Base-by-base conservation (phyloP, 306 rosid genomes). In the Casuarina equisetifolia region DNA sequence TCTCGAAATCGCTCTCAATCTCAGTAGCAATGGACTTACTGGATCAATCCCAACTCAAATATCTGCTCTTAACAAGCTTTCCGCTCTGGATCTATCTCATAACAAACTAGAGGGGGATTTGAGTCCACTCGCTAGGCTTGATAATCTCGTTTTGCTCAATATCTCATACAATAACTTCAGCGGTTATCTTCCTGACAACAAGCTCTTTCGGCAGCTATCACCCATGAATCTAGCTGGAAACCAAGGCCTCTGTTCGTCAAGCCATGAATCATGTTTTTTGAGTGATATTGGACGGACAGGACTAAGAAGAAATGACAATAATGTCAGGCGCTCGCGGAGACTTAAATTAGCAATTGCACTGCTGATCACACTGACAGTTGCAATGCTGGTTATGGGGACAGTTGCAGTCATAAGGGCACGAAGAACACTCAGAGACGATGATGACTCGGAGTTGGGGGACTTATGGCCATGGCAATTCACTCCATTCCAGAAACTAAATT, bases 381-480 rank as follows among this genome's bases (percentile, higher is more conserved):
- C 88, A 72, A 89, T 94, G 95, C 80, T 82, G 17, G 75, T 85
- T 76, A 86, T 89, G 95, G 98, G 98, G 74, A 82, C 89, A 36
- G 73, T 86, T 54, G 97, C 97, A n/a, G 91, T 90, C 83, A 73
- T 89, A 75, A 88, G 91, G 85, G 97, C 97, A 8, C 82, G 85
- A 71, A 88, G 78, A 66, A 76, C 82, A 35, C 77, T 88, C 19
- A 70, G 80, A 76, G 90, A 92, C 35, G 91, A 86, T 20, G 81
- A 89, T 49, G 97, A 92, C 63, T 92, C 97, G 2, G 97, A 94
- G 54, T 51, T 91, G 78, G 97, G 97, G 38, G 91, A 88, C 78
- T 85, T 93, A 6, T 89, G 93, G 97, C 83, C 96, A 13, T 95
- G 99, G 99, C 92, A 95, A 57, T 89, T 91, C 78, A 92, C 91